Evolutionary conservation across 2,329 filamentous ascomycete species (phyloP).

Genomic region (Penicillium fuscoglaucum): DNA sequence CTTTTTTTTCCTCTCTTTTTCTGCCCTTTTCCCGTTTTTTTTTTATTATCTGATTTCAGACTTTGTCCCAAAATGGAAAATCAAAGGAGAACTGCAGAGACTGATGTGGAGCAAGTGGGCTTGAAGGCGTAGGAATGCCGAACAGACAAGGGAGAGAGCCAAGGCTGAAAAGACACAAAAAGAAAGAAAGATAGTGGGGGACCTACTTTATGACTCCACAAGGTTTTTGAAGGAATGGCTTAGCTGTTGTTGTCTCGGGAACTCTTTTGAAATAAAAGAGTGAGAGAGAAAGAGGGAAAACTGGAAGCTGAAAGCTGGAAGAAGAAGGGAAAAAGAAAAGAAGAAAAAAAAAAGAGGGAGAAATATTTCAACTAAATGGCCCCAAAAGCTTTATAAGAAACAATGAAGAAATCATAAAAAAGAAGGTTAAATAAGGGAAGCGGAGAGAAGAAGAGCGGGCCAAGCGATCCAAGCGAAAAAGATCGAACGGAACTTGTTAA

Average conservation of each 20-base stretch:
- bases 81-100: slow-evolving; percentile 22
- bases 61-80: slow-evolving; percentile 14
- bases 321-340: background rate
- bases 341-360: slow-evolving; percentile 10
- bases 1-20: slow-evolving; percentile 12
- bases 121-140: slow-evolving; percentile 25
- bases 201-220: slow-evolving; percentile 19
- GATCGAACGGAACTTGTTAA: slow-evolving; percentile 28
- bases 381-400: slow-evolving; percentile 16
- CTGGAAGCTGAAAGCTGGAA: background rate
- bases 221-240: slow-evolving; percentile 17
- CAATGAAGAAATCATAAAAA: slow-evolving; percentile 23
- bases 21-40: slow-evolving; percentile 13
- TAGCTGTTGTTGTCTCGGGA: slow-evolving; percentile 5
- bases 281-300: slow-evolving; percentile 2
- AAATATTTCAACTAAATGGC: slow-evolving; percentile 2
- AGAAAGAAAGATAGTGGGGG: slow-evolving; percentile 1
- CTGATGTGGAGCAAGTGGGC: slow-evolving; percentile 26
- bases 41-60: slow-evolving; percentile 15
- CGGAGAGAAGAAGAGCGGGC: slow-evolving; percentile 19
- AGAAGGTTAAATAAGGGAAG: slow-evolving; percentile 33
- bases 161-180: slow-evolving; percentile 12
- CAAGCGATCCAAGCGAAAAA: slow-evolving; percentile 19
- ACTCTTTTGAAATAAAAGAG: background rate
- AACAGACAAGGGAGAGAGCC: slow-evolving; percentile 18